phyloP scores from a whole-genome alignment of 768 basidiomycete species.

The Suillus ampliporus region DNA sequence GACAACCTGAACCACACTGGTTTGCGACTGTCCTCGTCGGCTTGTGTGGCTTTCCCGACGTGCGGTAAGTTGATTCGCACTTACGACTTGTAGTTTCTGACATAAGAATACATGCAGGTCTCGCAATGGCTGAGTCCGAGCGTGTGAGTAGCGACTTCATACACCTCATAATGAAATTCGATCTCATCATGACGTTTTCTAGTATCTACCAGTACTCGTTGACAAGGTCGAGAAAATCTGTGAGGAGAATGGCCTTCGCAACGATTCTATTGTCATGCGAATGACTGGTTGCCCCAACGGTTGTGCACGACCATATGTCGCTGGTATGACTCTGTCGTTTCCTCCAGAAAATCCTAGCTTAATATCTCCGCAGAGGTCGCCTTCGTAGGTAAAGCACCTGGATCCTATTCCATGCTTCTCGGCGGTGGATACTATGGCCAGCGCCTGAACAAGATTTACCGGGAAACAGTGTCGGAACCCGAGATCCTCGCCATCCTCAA shows the following conservation, averaged over 20 bases:
- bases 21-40: constrained; percentile 86
- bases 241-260: constrained; percentile 90
- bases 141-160: constrained; percentile 46
- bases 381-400: constrained; percentile 95
- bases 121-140: constrained; percentile 83
- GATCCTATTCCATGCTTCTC: constrained; percentile 91
- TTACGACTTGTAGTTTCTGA: constrained; percentile 9
- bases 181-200: constrained; percentile 42
- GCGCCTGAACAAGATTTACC: constrained; percentile 94
- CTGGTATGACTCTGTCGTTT: constrained; percentile 52
- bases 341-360: constrained; percentile 6
- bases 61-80: constrained; percentile 56
- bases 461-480: constrained; percentile 88
- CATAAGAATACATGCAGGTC: constrained; percentile 40
- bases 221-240: constrained; percentile 95
- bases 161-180: constrained; percentile 5
- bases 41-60: constrained; percentile 97
- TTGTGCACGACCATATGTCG: constrained; percentile 92
- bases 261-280: constrained; percentile 97
- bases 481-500: constrained; percentile 88
- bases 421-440: constrained; percentile 96
- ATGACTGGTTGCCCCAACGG: constrained; percentile 99
- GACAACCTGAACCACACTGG: constrained; percentile 85
- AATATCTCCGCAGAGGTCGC: constrained; percentile 71
- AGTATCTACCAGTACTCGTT: constrained; percentile 92